Percentiles rank a stretch among this genome's conserved stretches.
Evolutionary conservation across 495 filamentous ascomycete genomes (phyloP).

Genomic region (Xylaria telfairii): DNA sequence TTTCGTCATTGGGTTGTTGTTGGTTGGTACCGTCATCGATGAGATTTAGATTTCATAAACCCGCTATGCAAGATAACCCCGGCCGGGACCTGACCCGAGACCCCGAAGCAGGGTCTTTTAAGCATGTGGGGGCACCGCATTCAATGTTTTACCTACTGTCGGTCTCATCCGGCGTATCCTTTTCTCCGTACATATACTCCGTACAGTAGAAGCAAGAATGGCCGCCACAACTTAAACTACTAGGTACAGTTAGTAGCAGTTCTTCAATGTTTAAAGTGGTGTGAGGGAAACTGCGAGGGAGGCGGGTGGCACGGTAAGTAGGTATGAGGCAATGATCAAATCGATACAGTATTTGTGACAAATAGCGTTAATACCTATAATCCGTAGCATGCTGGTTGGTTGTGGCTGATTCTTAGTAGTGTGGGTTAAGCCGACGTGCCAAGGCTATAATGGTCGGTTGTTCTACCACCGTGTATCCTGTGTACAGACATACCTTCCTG

Average conservation of each 20-base stretch:
- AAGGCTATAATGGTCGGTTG: too few relatives aligned
- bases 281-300: too few relatives aligned
- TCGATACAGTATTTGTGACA: background rate
- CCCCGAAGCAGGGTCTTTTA: background rate
- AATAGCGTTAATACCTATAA: background rate
- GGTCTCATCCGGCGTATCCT: background rate
- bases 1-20: slow-evolving; percentile 5
- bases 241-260: too few relatives aligned
- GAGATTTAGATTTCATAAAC: background rate
- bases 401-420: background rate
- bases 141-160: background rate
- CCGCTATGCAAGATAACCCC: background rate
- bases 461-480: too few relatives aligned
- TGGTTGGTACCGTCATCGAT: background rate
- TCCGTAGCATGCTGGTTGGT: background rate
- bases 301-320: too few relatives aligned
- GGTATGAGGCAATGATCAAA: background rate
- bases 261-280: too few relatives aligned
- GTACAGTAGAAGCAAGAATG: too few relatives aligned
- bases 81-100: background rate
- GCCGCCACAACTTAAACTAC: background rate
- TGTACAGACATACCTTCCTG: too few relatives aligned
- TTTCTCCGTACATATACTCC: too few relatives aligned
- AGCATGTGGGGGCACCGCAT: background rate
- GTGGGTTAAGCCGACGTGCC: too few relatives aligned